Evolutionary conservation across 768 basidiomycete species (phyloP).

Genomic region (Amanita polypyramis): DNA sequence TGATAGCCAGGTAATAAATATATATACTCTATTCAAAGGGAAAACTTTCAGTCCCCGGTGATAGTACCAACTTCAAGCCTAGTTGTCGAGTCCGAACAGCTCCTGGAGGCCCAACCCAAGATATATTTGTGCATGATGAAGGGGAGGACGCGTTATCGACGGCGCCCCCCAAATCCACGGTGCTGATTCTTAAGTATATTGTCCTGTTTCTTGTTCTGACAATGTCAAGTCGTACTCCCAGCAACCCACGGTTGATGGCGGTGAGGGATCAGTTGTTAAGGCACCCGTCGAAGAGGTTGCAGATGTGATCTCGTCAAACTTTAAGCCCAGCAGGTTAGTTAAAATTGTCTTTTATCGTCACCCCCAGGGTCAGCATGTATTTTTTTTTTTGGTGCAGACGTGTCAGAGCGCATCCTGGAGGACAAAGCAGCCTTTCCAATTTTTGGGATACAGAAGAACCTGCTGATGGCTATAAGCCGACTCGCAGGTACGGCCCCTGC

Average conservation of each 20-base stretch:
- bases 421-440: conserved; percentile 29
- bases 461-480: conserved; percentile 48
- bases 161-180: conserved; percentile 34
- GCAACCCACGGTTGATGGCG: not conserved
- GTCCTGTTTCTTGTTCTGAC: not conserved
- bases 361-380: not conserved
- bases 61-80: conserved; percentile 33
- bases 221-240: not conserved
- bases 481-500: conserved; percentile 43
- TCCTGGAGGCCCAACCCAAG: conserved; percentile 40
- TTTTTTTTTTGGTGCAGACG: conserved; percentile 24
- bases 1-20: not conserved
- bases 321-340: conserved; percentile 42
- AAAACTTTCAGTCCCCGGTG: conserved; percentile 6
- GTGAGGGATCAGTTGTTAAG: not conserved
- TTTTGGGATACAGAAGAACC: conserved; percentile 38
- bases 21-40: not conserved
- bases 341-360: not conserved
- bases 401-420: conserved; percentile 35
- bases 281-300: not conserved
- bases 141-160: conserved; percentile 47
- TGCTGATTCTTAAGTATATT: not conserved
- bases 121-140: conserved; percentile 37
- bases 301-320: not conserved
- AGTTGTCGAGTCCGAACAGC: conserved; percentile 45